phyloP scores from a whole-genome alignment of 805 yeast genomes.

The Ogataea trehalophila region DNA sequence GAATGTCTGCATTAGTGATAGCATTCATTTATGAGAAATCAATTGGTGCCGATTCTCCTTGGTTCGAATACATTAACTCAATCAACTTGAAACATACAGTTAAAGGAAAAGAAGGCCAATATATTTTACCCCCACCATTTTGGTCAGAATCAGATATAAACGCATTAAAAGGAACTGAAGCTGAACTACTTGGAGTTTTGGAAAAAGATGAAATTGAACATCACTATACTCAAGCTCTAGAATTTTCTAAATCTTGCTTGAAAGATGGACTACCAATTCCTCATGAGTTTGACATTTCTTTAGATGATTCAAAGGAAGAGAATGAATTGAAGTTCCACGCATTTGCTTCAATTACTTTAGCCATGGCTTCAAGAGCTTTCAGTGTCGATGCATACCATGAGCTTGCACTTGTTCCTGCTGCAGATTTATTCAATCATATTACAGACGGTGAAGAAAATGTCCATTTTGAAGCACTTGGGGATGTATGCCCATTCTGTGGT shows the following conservation, averaged over 20 bases:
- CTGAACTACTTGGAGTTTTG: slow-evolving; percentile 54
- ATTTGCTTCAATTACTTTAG: slow-evolving; percentile 55
- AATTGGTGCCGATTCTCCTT: slow-evolving; percentile 64
- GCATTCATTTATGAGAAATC: slow-evolving; percentile 69
- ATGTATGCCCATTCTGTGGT: slow-evolving; percentile 34
- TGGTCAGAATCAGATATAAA: slow-evolving; percentile 53
- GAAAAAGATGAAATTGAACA: slow-evolving; percentile 40
- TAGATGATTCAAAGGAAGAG: slow-evolving; percentile 14
- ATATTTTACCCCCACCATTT: slow-evolving; percentile 54
- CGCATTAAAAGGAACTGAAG: slow-evolving; percentile 55
- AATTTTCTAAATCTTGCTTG: slow-evolving; percentile 34
- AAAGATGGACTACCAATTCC: slow-evolving; percentile 33
- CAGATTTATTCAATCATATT: slow-evolving; percentile 80
- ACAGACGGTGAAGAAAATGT: slow-evolving; percentile 52
- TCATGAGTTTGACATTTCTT: slow-evolving; percentile 23
- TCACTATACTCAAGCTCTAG: slow-evolving; percentile 36
- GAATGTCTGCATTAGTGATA: slow-evolving; percentile 61
- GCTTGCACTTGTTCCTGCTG: slow-evolving; percentile 81
- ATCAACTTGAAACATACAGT: slow-evolving; percentile 33
- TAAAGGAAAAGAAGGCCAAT: slow-evolving; percentile 24
- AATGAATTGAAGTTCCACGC: slow-evolving; percentile 30
- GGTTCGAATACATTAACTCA: slow-evolving; percentile 62
- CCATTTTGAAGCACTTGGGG: slow-evolving; percentile 52
- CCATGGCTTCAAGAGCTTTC: slow-evolving; percentile 75
- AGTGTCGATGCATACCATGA: slow-evolving; percentile 73